These are phyloP conservation scores for Hylodesmum podocarpum DNA, from an alignment of 306 rosid species.

Conservation along the genomic window DNA sequence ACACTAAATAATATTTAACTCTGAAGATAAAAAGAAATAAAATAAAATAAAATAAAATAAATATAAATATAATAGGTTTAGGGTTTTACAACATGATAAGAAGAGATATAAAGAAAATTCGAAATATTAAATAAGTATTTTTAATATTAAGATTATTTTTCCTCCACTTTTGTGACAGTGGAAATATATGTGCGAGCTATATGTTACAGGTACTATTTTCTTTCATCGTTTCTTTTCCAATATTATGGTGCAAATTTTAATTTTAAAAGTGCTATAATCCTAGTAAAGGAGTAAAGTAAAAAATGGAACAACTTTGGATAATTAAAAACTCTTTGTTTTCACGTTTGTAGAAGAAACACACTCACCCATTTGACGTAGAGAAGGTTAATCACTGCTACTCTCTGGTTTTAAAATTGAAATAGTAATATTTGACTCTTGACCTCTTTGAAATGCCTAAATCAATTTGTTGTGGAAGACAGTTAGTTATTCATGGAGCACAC, in stretches of 20 bases:
- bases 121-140: no score
- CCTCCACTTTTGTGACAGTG: neutral
- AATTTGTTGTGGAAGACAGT: conserved; percentile 17
- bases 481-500: neutral
- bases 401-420: conserved; percentile 6
- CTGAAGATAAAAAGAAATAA: no score
- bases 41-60: no score
- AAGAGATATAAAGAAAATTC: no score
- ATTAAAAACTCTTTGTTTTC: conserved; percentile 30
- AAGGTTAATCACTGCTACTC: conserved; percentile 6
- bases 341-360: neutral
- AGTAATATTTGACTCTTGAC: neutral
- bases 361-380: conserved; percentile 26
- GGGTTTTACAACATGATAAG: no score
- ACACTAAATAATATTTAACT: no score
- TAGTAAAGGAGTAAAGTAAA: neutral
- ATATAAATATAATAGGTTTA: no score
- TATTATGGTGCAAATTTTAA: conserved; percentile 6
- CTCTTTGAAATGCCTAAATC: neutral
- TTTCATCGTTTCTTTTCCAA: neutral
- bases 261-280: neutral
- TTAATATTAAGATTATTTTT: neutral
- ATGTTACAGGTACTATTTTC: neutral
- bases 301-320: conserved; percentile 5
- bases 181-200: neutral